A percentile compares a stretch with the other conserved stretches of the same genome.
These are phyloP conservation scores for Naganishia vaughanmartiniae DNA, from an alignment of 768 basidiomycete genomes.

Conservation along the genomic window DNA sequence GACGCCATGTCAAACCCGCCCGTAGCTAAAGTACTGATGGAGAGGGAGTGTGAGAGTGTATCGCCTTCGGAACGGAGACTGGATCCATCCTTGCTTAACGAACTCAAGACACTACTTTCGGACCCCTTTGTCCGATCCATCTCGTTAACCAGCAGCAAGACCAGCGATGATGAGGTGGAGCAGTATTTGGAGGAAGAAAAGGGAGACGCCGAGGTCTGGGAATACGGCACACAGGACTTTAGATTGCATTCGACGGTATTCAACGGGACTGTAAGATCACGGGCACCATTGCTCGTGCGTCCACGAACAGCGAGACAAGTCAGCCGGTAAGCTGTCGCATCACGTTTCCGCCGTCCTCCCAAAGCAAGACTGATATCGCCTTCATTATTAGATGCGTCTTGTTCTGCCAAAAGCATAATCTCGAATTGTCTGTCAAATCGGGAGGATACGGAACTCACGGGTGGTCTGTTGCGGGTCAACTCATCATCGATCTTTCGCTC, in stretches of 20 bases:
- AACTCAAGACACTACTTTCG: constrained; percentile 15
- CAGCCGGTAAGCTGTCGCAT: constrained; percentile 62
- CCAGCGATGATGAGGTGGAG: neutral
- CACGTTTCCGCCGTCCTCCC: neutral
- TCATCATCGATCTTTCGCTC: constrained; percentile 75
- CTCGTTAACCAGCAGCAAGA: neutral
- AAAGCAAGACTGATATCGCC: constrained; percentile 19
- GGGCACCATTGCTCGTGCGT: constrained; percentile 65
- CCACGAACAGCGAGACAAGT: constrained; percentile 78
- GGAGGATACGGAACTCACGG: constrained; percentile 90
- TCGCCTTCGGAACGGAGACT: constrained; percentile 18
- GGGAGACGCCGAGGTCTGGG: constrained; percentile 25
- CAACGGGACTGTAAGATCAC: constrained; percentile 69
- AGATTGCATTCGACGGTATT: constrained; percentile 56
- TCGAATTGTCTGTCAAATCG: constrained; percentile 78
- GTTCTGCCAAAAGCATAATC: constrained; percentile 68
- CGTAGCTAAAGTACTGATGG: neutral
- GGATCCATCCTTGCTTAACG: constrained; percentile 10
- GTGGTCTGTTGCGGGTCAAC: constrained; percentile 80
- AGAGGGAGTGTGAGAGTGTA: constrained; percentile 12
- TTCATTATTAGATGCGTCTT: constrained; percentile 59
- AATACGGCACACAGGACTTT: constrained; percentile 37
- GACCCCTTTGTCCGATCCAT: constrained; percentile 9
- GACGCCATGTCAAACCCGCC: constrained; percentile 13
- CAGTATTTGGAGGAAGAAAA: constrained; percentile 22